Evolutionary conservation across 2,329 filamentous ascomycete genomes (phyloP), one percentile per base, ranked within the genome.

Genomic region (Leptographium galeiforme): DNA sequence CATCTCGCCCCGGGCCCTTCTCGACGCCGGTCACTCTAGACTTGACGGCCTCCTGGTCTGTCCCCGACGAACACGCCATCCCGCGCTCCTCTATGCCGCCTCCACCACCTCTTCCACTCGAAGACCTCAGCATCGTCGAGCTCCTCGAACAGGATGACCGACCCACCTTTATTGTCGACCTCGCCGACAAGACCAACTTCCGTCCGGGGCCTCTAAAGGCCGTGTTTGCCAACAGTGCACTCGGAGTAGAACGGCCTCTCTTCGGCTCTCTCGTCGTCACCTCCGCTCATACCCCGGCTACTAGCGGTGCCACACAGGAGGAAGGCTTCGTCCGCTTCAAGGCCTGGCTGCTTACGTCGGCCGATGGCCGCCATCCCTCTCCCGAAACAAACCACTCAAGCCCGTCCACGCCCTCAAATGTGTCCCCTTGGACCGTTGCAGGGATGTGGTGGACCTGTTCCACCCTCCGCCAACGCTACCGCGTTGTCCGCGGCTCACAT

Each of bases 111-210:
- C 74, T 80, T 51, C 69, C 80, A 50, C 71, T 90, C 6, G 78
- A 78, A 44, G 76, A 77, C 32, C 72, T 89, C 51, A 82, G 84
- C 30, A 75, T 88, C 11, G 68, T 84, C 19, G 87, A 91, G 64
- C 69, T 91, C 41, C 67, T 93, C 43, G 86, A 91, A 62, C 78
- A 85, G 59, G 87, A 93, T 63, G 79, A 84, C 50, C 73, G 87
- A 48, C 87, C 86, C 3, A 87, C 84, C 0, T 88, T 91, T 61
- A 76, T 91, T 44, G 72, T 91, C 38, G 86, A 91, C 61, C 67
- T 87, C 50, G 71, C 72, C 8, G 79, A 84, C 60, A 65, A 72
- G 1, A 65, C 68, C n/a, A 83, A 82, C 59, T 73, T 72, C 48
- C 69, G 68, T 25, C 69, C 74, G 1, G 74, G 75, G 0, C 71